Evolutionary conservation across 2,329 filamentous ascomycete species (phyloP).

Genomic region (Aureobasidium sp.): DNA sequence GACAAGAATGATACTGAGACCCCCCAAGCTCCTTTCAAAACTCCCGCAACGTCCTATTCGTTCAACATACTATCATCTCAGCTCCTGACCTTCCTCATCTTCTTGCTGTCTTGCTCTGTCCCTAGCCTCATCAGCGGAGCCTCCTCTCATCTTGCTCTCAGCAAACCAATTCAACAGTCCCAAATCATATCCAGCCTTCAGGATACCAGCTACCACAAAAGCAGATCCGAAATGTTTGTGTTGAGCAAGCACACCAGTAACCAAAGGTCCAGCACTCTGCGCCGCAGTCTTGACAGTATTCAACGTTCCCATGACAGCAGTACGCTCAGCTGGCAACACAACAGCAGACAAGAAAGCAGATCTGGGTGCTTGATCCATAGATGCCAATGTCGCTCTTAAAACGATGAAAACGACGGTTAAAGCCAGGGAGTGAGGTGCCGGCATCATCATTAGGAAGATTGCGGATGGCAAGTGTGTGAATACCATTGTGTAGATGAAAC

Average conservation of each 20-base stretch:
- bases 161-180: conserved; percentile 24
- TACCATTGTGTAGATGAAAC: conserved; percentile 53
- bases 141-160: conserved; percentile 1
- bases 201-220: conserved; percentile 52
- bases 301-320: conserved; percentile 60
- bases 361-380: conserved; percentile 64
- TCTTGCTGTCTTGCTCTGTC: conserved; percentile 2
- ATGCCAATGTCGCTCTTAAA: conserved; percentile 52
- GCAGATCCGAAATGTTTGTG: conserved; percentile 50
- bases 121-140: conserved; percentile 1
- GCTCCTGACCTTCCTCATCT: background rate
- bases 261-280: conserved; percentile 52
- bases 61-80: background rate
- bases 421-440: conserved; percentile 44
- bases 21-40: background rate
- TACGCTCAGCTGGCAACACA: conserved; percentile 56
- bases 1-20: no score
- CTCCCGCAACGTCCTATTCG: background rate
- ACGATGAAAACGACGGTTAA: conserved; percentile 52
- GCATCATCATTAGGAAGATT: conserved; percentile 52
- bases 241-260: conserved; percentile 56
- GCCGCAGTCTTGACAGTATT: conserved; percentile 60
- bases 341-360: conserved; percentile 60
- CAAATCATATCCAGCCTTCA: conserved; percentile 47
- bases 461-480: conserved; percentile 57